phyloP scores from a whole-genome alignment of 192 early-diverging fungal genomes.

The Backusella tuberculispora region DNA sequence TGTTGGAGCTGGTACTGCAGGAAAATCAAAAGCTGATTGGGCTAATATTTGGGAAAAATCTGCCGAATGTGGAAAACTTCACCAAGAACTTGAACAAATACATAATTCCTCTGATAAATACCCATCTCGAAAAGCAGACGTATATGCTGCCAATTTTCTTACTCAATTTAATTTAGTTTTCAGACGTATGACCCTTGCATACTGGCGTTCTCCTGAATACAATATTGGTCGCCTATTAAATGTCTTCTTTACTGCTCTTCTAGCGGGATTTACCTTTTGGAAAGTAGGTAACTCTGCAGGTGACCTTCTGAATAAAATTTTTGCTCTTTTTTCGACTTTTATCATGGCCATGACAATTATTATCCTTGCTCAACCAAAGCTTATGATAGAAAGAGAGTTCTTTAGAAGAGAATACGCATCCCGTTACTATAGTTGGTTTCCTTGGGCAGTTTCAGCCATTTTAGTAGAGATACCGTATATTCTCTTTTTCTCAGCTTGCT shows the following conservation, averaged over 20 bases:
- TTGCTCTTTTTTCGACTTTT: slow-evolving; percentile 71
- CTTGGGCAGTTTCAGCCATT: slow-evolving; percentile 65
- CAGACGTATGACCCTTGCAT: slow-evolving; percentile 62
- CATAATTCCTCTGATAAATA: slow-evolving; percentile 39
- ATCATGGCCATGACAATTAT: slow-evolving; percentile 69
- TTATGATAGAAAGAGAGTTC: slow-evolving; percentile 66
- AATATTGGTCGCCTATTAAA: slow-evolving; percentile 72
- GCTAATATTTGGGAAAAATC: slow-evolving; percentile 71
- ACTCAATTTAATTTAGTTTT: slow-evolving; percentile 64
- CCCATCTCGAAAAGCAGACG: slow-evolving; percentile 32
- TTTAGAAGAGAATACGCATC: slow-evolving; percentile 68
- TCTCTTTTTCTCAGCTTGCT: slow-evolving; percentile 58
- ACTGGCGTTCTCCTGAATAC: slow-evolving; percentile 75
- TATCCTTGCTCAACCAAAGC: slow-evolving; percentile 68
- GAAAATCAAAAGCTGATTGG: slow-evolving; percentile 64
- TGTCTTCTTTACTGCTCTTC: slow-evolving; percentile 57
- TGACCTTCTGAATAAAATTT: slow-evolving; percentile 69
- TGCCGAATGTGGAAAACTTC: slow-evolving; percentile 43
- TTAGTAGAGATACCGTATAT: slow-evolving; percentile 74
- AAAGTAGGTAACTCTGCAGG: slow-evolving; percentile 53
- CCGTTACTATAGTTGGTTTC: slow-evolving; percentile 70
- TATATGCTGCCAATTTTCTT: slow-evolving; percentile 48
- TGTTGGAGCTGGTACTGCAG: slow-evolving; percentile 68
- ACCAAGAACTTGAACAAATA: slow-evolving; percentile 57
- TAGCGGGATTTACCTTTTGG: slow-evolving; percentile 76